Evolutionary conservation across 2,329 filamentous ascomycete genomes (phyloP).

Genomic region (Fusarium hostae): DNA sequence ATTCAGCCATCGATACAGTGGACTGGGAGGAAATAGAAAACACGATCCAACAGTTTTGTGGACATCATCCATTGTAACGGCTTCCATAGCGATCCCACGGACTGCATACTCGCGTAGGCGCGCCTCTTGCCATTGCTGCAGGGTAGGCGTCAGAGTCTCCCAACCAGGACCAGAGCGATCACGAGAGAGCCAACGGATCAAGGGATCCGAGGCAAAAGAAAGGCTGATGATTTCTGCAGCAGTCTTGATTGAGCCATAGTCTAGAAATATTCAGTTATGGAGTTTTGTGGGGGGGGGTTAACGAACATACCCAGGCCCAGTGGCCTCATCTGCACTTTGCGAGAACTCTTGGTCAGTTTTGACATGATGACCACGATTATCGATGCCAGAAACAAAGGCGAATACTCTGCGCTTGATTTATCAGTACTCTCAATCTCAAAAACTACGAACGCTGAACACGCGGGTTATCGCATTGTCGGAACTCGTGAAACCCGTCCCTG

Average conservation of each 20-base stretch:
- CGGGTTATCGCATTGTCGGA: not conserved
- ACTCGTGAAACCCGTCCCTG: not conserved
- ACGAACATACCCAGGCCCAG: not conserved
- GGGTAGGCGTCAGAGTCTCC: not conserved
- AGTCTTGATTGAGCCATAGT: not conserved
- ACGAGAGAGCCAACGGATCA: not conserved
- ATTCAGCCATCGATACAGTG: not conserved
- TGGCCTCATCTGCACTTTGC: not conserved
- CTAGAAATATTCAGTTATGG: not conserved
- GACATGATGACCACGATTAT: not conserved
- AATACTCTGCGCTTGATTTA: not conserved
- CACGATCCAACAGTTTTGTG: not conserved
- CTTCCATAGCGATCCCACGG: not conserved
- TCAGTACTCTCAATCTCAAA: not conserved
- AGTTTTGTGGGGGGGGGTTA: accelerated
- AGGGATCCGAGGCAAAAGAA: not conserved
- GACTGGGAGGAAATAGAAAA: not conserved
- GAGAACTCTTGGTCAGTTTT: not conserved
- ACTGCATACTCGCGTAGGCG: not conserved
- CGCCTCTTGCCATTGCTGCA: not conserved
- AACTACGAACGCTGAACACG: too few relatives aligned
- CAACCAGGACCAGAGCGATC: not conserved
- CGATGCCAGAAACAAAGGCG: not conserved
- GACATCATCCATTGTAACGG: not conserved
- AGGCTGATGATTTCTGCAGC: not conserved